Evolutionary conservation across 352 stramenopile species (phyloP), one percentile per base, ranked within the genome.

Genomic region (Pythium aphanidermatum): DNA sequence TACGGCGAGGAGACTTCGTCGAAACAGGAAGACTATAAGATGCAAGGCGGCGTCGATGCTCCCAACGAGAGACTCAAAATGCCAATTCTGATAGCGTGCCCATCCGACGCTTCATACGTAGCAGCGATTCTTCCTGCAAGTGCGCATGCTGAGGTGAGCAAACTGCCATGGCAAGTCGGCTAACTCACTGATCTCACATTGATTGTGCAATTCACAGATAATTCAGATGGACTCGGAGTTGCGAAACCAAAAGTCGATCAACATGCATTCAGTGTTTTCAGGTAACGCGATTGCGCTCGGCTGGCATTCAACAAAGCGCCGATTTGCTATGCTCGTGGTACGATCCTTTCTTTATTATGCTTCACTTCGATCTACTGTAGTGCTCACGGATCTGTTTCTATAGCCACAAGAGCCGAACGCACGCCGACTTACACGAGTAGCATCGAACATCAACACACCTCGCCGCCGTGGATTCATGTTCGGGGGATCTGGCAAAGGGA

Each of bases 381-480:
- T n/a, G n/a, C n/a, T n/a, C n/a, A n/a, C n/a, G n/a, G n/a, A n/a
- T n/a, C n/a, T 33, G 16, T 0, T 62, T 20, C 23, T 28, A 14
- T 31, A 89, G 76, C 71, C 74, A 13, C 78, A 83, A 36, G 76
- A 89, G 20, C 55, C 70, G 34, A 76, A 50, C 24, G 72, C 51
- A 20, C 60, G 66, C 20, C 65, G 66, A 1, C 48, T 65, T 6
- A 71, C 63, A 6, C 63, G 66, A 7, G 48, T 53, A 0, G 51
- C 68, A 12, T 76, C 60, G 10, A 60, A 51, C 0, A 65, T 73
- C 16, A 52, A 62, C 2, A 63, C 61, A 12, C 70, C 58, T 19
- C 65, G 70, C 10, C 71, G 74, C 5, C 70, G 68, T 6, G 57
- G 74, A 2, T 86, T 89, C 56, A 83, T 82, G 65, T 89, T 89